Evolutionary conservation across 495 filamentous ascomycete species (phyloP).

Genomic region (Podospora anserina): DNA sequence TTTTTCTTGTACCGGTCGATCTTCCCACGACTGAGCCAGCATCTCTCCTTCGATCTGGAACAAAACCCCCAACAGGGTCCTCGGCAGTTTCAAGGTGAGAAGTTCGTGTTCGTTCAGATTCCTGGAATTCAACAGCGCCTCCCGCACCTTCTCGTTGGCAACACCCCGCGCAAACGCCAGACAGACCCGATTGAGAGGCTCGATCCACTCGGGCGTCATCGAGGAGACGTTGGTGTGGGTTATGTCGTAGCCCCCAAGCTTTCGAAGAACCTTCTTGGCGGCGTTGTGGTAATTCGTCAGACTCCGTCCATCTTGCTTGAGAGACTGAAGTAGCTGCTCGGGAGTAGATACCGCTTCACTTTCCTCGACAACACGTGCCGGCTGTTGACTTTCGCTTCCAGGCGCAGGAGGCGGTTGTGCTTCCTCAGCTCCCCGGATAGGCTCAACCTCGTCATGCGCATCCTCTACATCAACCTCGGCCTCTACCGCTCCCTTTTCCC

Average conservation of each 20-base stretch:
- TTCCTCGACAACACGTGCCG: background rate
- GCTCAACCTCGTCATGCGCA: conserved; percentile 32
- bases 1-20: conserved; percentile 33
- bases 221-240: conserved; percentile 36
- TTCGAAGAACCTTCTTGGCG: conserved; percentile 47
- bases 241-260: conserved; percentile 46
- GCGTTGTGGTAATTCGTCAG: conserved; percentile 40
- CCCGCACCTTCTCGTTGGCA: conserved; percentile 37
- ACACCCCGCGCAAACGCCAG: conserved; percentile 51
- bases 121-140: conserved; percentile 36
- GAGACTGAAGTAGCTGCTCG: conserved; percentile 32
- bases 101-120: conserved; percentile 35
- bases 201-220: conserved; percentile 38
- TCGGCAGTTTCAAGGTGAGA: conserved; percentile 25
- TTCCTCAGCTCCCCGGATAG: conserved; percentile 14
- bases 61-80: conserved; percentile 46
- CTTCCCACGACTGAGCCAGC: conserved; percentile 45
- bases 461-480: conserved; percentile 43
- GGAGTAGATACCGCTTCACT: background rate
- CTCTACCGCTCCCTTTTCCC: conserved; percentile 50
- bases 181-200: conserved; percentile 45
- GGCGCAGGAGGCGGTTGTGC: conserved; percentile 7
- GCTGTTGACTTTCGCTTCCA: background rate
- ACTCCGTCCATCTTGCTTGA: conserved; percentile 38
- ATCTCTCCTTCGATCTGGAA: conserved; percentile 52